A percentile compares a stretch with the other conserved stretches of the same genome.
Conservation (phyloP, 495 filamentous ascomycete genomes). For the Aspergillus olivimuriae region DNA sequence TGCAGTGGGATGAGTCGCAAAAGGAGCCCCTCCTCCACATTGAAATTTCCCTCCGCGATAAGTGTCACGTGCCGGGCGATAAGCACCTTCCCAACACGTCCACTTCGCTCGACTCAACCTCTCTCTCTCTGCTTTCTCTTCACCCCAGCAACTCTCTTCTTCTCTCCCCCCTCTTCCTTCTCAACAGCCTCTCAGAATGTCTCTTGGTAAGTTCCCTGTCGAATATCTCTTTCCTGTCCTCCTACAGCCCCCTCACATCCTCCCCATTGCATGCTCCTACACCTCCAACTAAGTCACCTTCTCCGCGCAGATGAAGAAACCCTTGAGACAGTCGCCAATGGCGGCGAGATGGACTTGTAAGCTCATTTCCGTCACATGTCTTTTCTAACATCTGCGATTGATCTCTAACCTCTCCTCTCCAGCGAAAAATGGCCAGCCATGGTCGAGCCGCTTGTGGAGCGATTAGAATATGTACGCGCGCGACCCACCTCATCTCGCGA, state of each 20-base stretch:
- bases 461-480: conserved; percentile 46
- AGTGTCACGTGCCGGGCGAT: conserved; percentile 18
- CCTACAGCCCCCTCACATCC: background rate
- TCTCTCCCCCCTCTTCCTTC: background rate
- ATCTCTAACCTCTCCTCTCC: conserved; percentile 22
- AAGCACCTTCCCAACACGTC: no score
- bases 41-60: no score
- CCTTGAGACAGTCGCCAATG: conserved; percentile 55
- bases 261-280: background rate
- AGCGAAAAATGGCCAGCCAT: conserved; percentile 52
- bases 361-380: conserved; percentile 10
- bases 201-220: conserved; percentile 27
- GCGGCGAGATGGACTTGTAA: conserved; percentile 66
- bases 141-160: background rate
- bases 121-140: background rate
- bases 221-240: no score
- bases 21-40: conserved; percentile 24
- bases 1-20: conserved; percentile 1
- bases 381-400: conserved; percentile 1
- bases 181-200: conserved; percentile 23
- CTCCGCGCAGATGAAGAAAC: conserved; percentile 50
- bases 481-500: conserved; percentile 4
- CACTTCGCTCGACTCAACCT: no score
- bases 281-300: background rate
- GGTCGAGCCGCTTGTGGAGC: conserved; percentile 43